These are phyloP conservation scores for Phaeosphaeriaceae sp. DNA, from an alignment of 2,329 filamentous ascomycete species.

Conservation along the genomic window DNA sequence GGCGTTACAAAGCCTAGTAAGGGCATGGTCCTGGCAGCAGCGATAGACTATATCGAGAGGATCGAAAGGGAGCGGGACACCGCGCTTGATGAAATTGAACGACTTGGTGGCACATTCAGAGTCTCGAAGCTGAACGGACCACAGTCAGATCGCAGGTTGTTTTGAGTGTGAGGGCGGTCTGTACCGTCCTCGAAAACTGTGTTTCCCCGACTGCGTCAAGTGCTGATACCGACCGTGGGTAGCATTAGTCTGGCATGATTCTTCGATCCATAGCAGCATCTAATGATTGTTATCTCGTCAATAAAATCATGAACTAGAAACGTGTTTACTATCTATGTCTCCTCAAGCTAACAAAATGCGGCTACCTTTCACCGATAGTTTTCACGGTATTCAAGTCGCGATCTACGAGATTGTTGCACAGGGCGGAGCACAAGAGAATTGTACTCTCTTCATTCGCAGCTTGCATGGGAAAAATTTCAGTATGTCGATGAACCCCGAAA, in stretches of 20 bases:
- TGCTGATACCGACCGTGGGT: neutral
- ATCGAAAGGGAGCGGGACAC: constrained; percentile 16
- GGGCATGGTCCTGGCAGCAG: constrained; percentile 18
- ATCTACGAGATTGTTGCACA: too few species aligned
- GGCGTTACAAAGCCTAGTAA: constrained; percentile 18
- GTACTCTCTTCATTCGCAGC: too few species aligned
- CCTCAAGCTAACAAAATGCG: too few species aligned
- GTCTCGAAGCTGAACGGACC: neutral
- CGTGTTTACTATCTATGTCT: too few species aligned
- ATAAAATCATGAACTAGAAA: too few species aligned
- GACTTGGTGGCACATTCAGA: neutral
- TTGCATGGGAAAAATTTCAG: too few species aligned
- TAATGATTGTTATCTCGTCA: neutral
- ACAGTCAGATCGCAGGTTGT: neutral
- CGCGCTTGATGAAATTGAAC: neutral
- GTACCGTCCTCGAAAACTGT: neutral
- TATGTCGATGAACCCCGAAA: too few species aligned
- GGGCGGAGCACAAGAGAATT: too few species aligned
- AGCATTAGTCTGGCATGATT: neutral
- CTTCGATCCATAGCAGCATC: neutral
- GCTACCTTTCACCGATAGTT: too few species aligned
- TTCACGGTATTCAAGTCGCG: too few species aligned
- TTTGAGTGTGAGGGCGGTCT: neutral
- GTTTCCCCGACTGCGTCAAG: neutral
- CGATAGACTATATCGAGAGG: constrained; percentile 20